Evolutionary conservation across 257 asterid species (phyloP), one percentile per base, ranked within the genome.

Genomic region (Voacanga thouarsii): DNA sequence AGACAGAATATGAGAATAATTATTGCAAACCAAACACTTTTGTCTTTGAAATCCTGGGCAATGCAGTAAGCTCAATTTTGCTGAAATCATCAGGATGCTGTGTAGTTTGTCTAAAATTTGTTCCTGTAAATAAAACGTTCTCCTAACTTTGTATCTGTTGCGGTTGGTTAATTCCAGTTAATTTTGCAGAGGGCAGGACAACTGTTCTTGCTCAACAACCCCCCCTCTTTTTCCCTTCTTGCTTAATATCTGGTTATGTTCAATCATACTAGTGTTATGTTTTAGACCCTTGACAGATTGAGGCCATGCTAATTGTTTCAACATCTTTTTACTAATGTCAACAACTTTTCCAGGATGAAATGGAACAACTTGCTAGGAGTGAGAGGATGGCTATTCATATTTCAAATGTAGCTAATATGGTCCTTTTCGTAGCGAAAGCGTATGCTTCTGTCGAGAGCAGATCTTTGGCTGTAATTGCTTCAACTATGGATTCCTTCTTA

Each of bases 401-500:
- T 77, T 94, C 99, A 49, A 94, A 94, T 82, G 7, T 83, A 21
- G 92, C 92, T 45, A 94, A 94, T 78, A 59, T 94, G 86, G 57
- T 92, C 78, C 97, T 94, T 55, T 94, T 94, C 78, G 12, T 81
- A 5, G 94, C 97, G n/a, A 94, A 94, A 84, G 90, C 91, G 0
- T 94, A 83, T 59, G 97, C 97, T 41, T 92, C 97, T 51, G 11
- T 85, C 7, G 95, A 86, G 88, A 94, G 99, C 88, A 90, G 92
- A 83, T 94, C 99, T 7, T 79, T 94, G 87, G 97, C 97, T 75
- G 97, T 94, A 60, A 92, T 94, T 76, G 96, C 97, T 7, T 94
- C 98, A 21, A 94, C 97, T 3, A 74, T 94, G 90, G 98, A 92
- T 75, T 94, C 98, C 73, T 87, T 92, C 80, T 86, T 94, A 45